Conservation (phyloP, 2,329 filamentous ascomycete species). For the Colletotrichum sp. region DNA sequence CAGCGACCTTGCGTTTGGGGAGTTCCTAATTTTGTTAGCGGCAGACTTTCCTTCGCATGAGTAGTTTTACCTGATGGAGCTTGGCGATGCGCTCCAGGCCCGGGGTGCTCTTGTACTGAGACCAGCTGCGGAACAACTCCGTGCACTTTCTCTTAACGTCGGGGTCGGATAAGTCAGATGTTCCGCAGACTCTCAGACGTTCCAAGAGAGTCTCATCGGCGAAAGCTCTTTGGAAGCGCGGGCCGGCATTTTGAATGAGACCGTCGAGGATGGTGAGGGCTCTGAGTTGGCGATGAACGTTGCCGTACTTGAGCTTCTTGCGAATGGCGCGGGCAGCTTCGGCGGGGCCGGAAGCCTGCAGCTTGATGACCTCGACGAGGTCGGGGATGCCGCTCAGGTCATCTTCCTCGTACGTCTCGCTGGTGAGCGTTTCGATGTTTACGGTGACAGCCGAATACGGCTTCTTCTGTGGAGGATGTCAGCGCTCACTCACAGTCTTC, state of each 20-base stretch:
- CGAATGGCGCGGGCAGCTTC: slow-evolving; percentile 92
- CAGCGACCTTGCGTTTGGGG: slow-evolving; percentile 71
- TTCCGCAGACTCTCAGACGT: slow-evolving; percentile 85
- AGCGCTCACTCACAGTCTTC: not conserved
- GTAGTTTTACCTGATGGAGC: slow-evolving; percentile 66
- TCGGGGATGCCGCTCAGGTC: slow-evolving; percentile 92
- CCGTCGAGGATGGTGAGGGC: slow-evolving; percentile 90
- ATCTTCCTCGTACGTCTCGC: slow-evolving; percentile 88
- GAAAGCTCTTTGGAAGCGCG: slow-evolving; percentile 85
- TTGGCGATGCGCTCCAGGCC: slow-evolving; percentile 82
- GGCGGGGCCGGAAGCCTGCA: slow-evolving; percentile 84
- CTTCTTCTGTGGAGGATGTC: slow-evolving; percentile 51
- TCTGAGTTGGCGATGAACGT: slow-evolving; percentile 87
- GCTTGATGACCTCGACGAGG: slow-evolving; percentile 89
- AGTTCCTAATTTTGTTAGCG: slow-evolving; percentile 53
- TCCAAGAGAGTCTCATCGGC: slow-evolving; percentile 92
- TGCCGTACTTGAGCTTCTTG: slow-evolving; percentile 99
- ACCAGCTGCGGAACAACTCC: slow-evolving; percentile 86
- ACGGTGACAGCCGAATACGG: slow-evolving; percentile 95
- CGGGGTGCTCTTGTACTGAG: slow-evolving; percentile 80
- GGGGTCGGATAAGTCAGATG: slow-evolving; percentile 82
- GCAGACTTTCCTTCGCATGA: too few relatives aligned
- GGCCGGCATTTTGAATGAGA: slow-evolving; percentile 91
- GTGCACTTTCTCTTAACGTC: slow-evolving; percentile 90
- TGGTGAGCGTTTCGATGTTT: slow-evolving; percentile 87